Evolutionary conservation across 169 alveolate genomes (phyloP), one percentile per base, ranked within the genome.

Genomic region (Cryptosporidium bovis): DNA sequence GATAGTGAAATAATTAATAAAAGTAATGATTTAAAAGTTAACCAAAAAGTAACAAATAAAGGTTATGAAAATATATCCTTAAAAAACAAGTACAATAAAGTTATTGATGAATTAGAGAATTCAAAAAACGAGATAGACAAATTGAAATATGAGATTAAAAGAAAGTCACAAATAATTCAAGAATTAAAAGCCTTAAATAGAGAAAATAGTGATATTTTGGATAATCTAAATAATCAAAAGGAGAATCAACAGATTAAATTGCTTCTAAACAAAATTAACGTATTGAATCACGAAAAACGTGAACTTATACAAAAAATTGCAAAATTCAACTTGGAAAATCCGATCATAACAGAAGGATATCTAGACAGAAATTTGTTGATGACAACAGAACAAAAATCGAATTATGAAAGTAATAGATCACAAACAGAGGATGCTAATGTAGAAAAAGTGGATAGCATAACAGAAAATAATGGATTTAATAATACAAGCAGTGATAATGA

Each of bases 111-210:
- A n/a, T 36, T 77, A 16, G 77, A 77, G 36, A 27, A 40, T 44
- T 68, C 87, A 40, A 77, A 60, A 44, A 77, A 40, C 46, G 87
- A 77, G n/a, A 77, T 77, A 56, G 33, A 77, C 4, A 65, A 77
- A 48, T 62, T 77, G 46, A 77, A 62, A 18, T 40, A 36, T 46
- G 87, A 77, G 44, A 62, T 77, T 27, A 40, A 13, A 13, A 60
- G 77, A 36, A 77, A 62, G 24, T 68, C 77, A 15, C 71, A 77
- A 12, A 77, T 60, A 5, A 77, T 77, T 60, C 51, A 77, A 36
- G 87, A 77, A 44, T 34, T 77, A 46, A 60, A 50, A 60, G 40
- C 50, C 34, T 34, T 18, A 1, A 62, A 77, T 60, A 62, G 51
- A 58, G 51, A 20, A 15, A 77, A 77, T 20, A 27, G 44, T 3